Evolutionary conservation across 208 protist genomes (phyloP), one percentile per base, ranked within the genome.

Genomic region (Trypanosoma avium): DNA sequence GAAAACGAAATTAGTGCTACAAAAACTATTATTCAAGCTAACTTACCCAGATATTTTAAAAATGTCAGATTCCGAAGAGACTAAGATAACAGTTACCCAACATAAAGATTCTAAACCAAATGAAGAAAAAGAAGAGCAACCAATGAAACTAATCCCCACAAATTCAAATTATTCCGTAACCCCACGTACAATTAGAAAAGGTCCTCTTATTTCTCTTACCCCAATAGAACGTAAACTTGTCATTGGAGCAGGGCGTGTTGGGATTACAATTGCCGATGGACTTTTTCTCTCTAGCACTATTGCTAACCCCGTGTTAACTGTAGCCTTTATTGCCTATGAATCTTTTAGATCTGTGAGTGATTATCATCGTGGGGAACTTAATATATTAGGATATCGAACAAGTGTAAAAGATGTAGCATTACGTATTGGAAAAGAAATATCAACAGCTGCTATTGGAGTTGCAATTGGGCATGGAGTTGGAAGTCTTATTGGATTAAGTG

Each of bases 391-490:
- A 17, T 84, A 84, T 59, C 81, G 61, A 29, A 88, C 76, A 7
- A 82, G 65, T 13, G 53, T 70, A 42, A 67, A 70, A 10, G 85
- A 88, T 58, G 70, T 88, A 12, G 79, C 81, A 12, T 70, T 88
- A 6, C 61, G 64, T 50, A 64, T 88, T 60, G 81, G 76, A 7
- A 88, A 86, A 45, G 76, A 84, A 53, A 53, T 88, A 27, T 66
- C 68, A 52, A 83, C 73, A n/a, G 78, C 75, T 46, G 70, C 70
- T 40, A 57, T 81, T 27, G 84, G 84, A 46, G 56, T 88, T 36
- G 84, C 67, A 2, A 79, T 88, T 50, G 85, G 85, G n/a, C 58
- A 82, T 54, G 81, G 67, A 27, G 71, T 88, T 15, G 85, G 81
- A 22, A 70, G 76, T 4, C 71, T 85, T 19, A 70, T 88, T 26